Evolutionary conservation across 192 early-diverging fungal species (phyloP).

Genomic region (Backusella liffmaniae): DNA sequence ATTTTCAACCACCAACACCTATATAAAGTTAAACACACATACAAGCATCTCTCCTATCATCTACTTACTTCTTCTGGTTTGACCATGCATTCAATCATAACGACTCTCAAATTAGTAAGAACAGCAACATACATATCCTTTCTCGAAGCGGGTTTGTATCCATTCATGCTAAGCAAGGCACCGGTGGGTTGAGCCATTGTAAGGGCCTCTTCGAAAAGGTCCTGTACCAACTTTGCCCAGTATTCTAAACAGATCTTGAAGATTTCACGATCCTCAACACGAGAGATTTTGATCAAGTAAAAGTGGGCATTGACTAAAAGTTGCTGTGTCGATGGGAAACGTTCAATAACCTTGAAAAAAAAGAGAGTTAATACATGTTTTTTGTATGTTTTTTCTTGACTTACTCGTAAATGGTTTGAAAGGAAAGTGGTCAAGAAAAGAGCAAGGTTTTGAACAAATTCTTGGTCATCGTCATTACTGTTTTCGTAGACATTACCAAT

Average conservation of each 20-base stretch:
- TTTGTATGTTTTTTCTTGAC: not conserved
- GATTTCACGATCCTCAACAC: slow-evolving; percentile 93
- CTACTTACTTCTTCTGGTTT: slow-evolving; percentile 89
- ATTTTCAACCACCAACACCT: slow-evolving; percentile 95
- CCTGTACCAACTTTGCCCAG: slow-evolving; percentile 89
- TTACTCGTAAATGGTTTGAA: slow-evolving; percentile 78
- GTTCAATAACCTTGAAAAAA: slow-evolving; percentile 50
- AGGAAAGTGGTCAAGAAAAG: slow-evolving; percentile 91
- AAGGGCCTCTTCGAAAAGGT: slow-evolving; percentile 87
- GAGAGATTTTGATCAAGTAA: slow-evolving; percentile 88
- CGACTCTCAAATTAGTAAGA: slow-evolving; percentile 82
- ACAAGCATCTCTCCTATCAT: not conserved
- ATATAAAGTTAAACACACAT: not conserved
- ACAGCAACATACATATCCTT: slow-evolving; percentile 85
- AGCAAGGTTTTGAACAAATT: slow-evolving; percentile 95
- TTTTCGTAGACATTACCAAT: slow-evolving; percentile 81
- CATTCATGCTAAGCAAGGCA: slow-evolving; percentile 51
- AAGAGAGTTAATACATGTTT: not conserved
- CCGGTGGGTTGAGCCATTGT: slow-evolving; percentile 57
- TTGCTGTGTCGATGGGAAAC: slow-evolving; percentile 47
- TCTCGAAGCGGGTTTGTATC: slow-evolving; percentile 50
- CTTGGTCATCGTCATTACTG: slow-evolving; percentile 84
- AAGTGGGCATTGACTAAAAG: slow-evolving; percentile 75
- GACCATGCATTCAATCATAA: slow-evolving; percentile 99
- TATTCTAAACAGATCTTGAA: slow-evolving; percentile 99